These are phyloP conservation scores for Moesziomyces sp. DNA, from an alignment of 1,284 basidiomycete genomes.

Conservation along the genomic window DNA sequence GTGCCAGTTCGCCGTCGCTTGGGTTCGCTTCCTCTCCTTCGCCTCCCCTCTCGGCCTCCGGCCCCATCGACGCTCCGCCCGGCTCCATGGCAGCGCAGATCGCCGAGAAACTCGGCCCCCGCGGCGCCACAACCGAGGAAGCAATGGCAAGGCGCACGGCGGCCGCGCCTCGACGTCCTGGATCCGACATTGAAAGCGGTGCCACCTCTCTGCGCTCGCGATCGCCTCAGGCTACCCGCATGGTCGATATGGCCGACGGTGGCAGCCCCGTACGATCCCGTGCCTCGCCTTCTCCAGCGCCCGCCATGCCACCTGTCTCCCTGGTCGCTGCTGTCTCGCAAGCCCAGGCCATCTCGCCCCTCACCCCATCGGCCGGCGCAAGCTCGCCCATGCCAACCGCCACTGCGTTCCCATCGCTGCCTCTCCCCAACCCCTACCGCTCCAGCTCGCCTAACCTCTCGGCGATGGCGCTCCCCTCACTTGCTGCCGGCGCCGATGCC, in stretches of 20 bases:
- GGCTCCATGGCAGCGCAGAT: constrained; percentile 61
- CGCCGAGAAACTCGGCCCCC: constrained; percentile 49
- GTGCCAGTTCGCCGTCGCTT: constrained; percentile 36
- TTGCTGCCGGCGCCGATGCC: constrained; percentile 35
- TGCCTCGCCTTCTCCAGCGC: constrained; percentile 28
- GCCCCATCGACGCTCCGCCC: constrained; percentile 52
- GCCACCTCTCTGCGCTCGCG: constrained; percentile 45
- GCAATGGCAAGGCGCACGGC: constrained; percentile 6
- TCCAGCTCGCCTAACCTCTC: constrained; percentile 49
- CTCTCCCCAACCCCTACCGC: constrained; percentile 59
- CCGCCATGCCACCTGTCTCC: constrained; percentile 28
- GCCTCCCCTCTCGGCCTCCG: constrained; percentile 44
- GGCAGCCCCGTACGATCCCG: constrained; percentile 43
- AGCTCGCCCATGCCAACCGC: constrained; percentile 47
- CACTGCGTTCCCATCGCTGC: constrained; percentile 55
- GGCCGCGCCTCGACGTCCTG: constrained; percentile 29
- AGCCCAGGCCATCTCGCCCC: constrained; percentile 13
- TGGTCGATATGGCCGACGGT: constrained; percentile 23
- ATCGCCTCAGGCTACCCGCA: constrained; percentile 32
- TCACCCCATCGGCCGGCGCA: constrained; percentile 8
- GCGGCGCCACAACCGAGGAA: constrained; percentile 8
- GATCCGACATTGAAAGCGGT: constrained; percentile 42
- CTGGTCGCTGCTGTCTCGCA: constrained; percentile 37
- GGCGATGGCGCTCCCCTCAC: constrained; percentile 44
- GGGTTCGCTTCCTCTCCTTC: constrained; percentile 45